Base-by-base conservation (phyloP, 305 asterid species). In the Vinca major region DNA sequence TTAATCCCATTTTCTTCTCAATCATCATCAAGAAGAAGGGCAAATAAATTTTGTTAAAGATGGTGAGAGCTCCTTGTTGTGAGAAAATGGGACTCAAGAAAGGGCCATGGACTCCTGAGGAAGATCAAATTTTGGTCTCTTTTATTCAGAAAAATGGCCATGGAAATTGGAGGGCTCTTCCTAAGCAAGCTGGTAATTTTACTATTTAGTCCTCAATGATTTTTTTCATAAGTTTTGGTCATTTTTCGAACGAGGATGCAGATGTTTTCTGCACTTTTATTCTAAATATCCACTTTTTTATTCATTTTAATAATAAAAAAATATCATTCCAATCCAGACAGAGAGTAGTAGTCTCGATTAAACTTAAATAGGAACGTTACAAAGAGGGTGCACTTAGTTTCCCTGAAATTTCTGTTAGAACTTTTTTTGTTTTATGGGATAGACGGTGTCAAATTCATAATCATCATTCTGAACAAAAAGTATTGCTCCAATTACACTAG, bases 31-130 rank as follows among this genome's bases (percentile, higher is more conserved):
- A 41, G 45, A 37, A 45, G 51, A 50, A 45, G 58, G 62, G 0
- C 19, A 14, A 52, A 3, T n/a, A n/a, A 60, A 48, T 26, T 37
- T 43, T 13, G 13, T 66, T 37, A 14, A 57, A 61, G 75, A 92
- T 92, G 98, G 96, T 72, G 75, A 86, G 96, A 80, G 96, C 91
- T 75, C 98, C 96, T 12, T 88, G 96, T 78, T 89, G 98, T 82
- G 96, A 92, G 66, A 92, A 89, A 74, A 84, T 85, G 88, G 98
- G 95, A 48, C 76, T 88, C 69, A 91, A 89, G 83, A 89, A 79
- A 82, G 98, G 98, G 54, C 92, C 98, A 4, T 91, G 96, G 98
- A 84, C 88, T 73, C 86, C 90, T 5, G 92, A 91, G 50, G 98
- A 91, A 82, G 98, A 91, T 65, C 86, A 85, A 69, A 72, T 85